phyloP scores from a whole-genome alignment of 1,139 yeast genomes.

The Zygotorulaspora mrakii region DNA sequence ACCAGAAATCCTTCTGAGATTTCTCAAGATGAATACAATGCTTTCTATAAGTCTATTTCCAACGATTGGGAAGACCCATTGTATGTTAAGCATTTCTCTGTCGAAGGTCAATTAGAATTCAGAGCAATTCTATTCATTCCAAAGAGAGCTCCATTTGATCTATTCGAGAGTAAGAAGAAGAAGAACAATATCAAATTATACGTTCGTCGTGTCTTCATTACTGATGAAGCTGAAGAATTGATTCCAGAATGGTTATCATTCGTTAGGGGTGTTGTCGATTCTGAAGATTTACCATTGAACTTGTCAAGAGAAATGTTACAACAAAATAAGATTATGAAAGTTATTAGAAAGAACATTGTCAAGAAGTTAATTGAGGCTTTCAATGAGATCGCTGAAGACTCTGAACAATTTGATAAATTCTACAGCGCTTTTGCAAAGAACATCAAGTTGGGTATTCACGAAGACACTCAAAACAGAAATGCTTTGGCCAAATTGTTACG shows the following conservation, averaged over 20 bases:
- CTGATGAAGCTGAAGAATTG: conserved; percentile 98
- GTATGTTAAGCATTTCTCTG: conserved; percentile 99
- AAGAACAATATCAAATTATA: conserved; percentile 97
- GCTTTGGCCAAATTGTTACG: conserved; percentile 95
- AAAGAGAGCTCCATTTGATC: conserved; percentile 98
- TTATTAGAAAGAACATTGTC: conserved; percentile 97
- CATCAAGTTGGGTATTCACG: conserved; percentile 98
- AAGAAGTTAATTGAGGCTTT: conserved; percentile 98
- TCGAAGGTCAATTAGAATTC: conserved; percentile 99
- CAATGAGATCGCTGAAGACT: conserved; percentile 98
- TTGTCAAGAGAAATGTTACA: conserved; percentile 99
- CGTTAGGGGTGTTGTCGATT: conserved; percentile 98
- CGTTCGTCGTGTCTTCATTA: conserved; percentile 99
- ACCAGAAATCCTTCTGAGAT: conserved; percentile 98
- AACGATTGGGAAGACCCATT: conserved; percentile 99
- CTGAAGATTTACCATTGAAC: conserved; percentile 99
- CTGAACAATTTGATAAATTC: conserved; percentile 98
- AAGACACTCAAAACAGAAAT: conserved; percentile 95
- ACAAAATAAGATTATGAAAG: conserved; percentile 99
- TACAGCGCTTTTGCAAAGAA: conserved; percentile 98
- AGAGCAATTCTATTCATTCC: conserved; percentile 97
- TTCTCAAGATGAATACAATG: conserved; percentile 97
- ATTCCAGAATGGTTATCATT: conserved; percentile 99
- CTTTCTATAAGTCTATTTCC: conserved; percentile 98
- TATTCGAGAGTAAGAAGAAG: conserved; percentile 97